Evolutionary conservation across 139 green algal genomes (phyloP).

Genomic region (Chlamydomonas sphaeroides): DNA sequence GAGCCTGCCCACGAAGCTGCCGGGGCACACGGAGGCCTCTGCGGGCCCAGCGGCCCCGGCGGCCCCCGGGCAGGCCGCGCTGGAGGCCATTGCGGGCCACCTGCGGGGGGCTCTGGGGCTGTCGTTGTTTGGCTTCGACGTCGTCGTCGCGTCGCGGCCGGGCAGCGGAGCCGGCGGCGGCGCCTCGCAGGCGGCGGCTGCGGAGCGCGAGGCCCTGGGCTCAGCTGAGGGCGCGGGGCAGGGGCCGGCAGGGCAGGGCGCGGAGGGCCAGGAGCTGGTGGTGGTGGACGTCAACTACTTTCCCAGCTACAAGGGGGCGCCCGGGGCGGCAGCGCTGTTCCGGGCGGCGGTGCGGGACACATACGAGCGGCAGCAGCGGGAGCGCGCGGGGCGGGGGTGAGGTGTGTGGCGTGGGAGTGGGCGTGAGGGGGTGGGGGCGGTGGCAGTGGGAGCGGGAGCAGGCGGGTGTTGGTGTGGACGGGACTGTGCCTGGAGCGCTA

Average conservation of each 20-base stretch:
- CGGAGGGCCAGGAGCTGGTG: constrained; percentile 41
- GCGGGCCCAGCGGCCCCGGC: not conserved
- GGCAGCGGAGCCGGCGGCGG: no score
- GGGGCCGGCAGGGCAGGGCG: no score
- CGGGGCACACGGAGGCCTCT: not conserved
- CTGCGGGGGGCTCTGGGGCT: constrained; percentile 64
- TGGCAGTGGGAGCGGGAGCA: no score
- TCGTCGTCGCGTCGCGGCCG: constrained; percentile 48
- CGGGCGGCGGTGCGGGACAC: constrained; percentile 12
- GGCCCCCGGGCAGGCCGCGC: constrained; percentile 16
- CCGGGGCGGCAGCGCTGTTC: constrained; percentile 45
- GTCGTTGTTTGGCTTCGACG: constrained; percentile 81
- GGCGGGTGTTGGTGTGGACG: no score
- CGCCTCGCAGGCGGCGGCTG: not conserved
- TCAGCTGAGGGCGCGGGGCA: no score
- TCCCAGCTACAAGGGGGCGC: constrained; percentile 66
- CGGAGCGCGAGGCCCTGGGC: not conserved
- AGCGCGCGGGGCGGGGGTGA: not conserved
- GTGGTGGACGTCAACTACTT: constrained; percentile 86
- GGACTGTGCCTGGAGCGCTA: no score
- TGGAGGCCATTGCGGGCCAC: constrained; percentile 51
- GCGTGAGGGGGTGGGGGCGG: no score
- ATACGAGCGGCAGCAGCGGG: not conserved
- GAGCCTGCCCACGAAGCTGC: constrained; percentile 65
- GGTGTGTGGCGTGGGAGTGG: not conserved